Percentiles rank a stretch among this genome's conserved stretches.
These are phyloP conservation scores for Globisporangium megalacanthum DNA, from an alignment of 352 stramenopile genomes.

Conservation along the genomic window DNA sequence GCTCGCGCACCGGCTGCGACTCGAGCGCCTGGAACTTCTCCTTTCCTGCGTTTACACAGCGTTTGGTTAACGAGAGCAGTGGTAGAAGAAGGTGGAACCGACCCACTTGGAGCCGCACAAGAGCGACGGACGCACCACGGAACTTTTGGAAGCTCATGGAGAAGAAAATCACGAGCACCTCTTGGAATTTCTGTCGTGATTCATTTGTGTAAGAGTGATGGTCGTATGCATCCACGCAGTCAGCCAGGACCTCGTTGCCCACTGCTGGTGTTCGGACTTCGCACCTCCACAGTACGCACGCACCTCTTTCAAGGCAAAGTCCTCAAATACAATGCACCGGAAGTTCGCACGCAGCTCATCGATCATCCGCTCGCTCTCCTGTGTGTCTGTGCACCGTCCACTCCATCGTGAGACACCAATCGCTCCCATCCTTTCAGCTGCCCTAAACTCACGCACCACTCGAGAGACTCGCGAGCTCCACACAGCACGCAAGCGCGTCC, in stretches of 20 bases:
- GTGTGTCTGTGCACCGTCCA: too few relatives aligned
- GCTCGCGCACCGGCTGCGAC: constrained; percentile 35
- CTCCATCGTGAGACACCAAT: too few relatives aligned
- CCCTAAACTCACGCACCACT: constrained; percentile 16
- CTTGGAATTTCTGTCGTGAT: constrained; percentile 40
- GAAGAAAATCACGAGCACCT: constrained; percentile 62
- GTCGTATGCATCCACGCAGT: too few relatives aligned
- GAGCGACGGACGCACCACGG: constrained; percentile 5
- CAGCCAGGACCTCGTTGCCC: neutral
- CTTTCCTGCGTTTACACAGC: constrained; percentile 11
- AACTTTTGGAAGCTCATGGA: constrained; percentile 74
- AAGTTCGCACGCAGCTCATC: constrained; percentile 44
- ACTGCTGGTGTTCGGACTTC: too few relatives aligned
- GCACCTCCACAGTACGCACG: neutral
- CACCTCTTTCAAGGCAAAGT: constrained; percentile 22
- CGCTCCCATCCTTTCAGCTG: too few relatives aligned
- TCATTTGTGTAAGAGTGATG: too few relatives aligned
- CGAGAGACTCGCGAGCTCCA: constrained; percentile 58
- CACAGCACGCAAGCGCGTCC: constrained; percentile 63
- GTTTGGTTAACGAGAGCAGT: neutral
- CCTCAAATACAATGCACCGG: constrained; percentile 51
- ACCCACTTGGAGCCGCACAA: too few relatives aligned
- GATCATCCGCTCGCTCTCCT: constrained; percentile 26
- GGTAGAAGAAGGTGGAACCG: neutral
- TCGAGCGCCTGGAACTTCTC: constrained; percentile 54